Conservation (phyloP, 1,284 basidiomycete genomes). For the Singerocomus inundabilis region DNA sequence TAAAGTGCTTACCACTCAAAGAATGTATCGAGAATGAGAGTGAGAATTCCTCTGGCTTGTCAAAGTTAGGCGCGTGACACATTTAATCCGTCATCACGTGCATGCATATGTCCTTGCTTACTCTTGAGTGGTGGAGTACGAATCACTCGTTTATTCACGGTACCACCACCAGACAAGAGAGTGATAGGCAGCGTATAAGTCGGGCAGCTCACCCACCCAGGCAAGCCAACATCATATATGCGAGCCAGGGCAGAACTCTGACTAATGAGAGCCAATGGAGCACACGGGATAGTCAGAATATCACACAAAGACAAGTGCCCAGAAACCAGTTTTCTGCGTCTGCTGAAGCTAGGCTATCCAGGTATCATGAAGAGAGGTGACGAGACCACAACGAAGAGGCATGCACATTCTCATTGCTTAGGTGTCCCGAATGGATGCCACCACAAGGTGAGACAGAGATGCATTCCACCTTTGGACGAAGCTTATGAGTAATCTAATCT, state of each 20-base stretch:
- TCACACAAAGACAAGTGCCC: not conserved
- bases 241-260: not conserved
- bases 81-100: no score
- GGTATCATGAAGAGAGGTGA: not conserved
- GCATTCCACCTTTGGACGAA: constrained; percentile 9
- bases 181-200: not conserved
- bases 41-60: not conserved
- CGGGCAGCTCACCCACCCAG: not conserved
- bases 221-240: not conserved
- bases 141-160: not conserved
- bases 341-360: not conserved
- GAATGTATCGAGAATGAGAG: not conserved
- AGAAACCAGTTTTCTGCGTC: not conserved
- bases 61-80: no score
- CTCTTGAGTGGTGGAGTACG: no score
- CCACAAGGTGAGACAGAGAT: not conserved
- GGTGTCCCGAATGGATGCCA: not conserved
- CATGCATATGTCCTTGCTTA: no score
- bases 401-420: not conserved
- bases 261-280: not conserved
- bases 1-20: not conserved
- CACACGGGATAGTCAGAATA: not conserved
- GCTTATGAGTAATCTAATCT: constrained; percentile 19
- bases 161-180: not conserved
- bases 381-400: not conserved